These are phyloP conservation scores for Ilyonectria sp. DNA, from an alignment of 2,329 filamentous ascomycete genomes.

Conservation along the genomic window DNA sequence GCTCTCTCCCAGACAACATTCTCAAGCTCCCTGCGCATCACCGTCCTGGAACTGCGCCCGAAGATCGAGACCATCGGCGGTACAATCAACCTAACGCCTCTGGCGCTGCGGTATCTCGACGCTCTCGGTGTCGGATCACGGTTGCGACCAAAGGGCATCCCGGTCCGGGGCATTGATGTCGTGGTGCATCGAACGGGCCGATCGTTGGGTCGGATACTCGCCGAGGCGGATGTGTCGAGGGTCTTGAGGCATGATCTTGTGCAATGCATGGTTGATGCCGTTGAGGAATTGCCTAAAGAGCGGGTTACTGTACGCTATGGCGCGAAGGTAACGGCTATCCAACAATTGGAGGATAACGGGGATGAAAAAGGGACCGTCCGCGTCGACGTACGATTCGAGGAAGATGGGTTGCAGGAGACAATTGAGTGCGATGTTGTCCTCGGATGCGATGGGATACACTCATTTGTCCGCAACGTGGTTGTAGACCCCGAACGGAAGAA, in stretches of 20 bases:
- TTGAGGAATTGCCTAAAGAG: conserved; percentile 15
- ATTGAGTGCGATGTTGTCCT: conserved; percentile 48
- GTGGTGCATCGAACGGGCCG: conserved; percentile 48
- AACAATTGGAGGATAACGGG: conserved; percentile 21
- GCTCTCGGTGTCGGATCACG: conserved; percentile 54
- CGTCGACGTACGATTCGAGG: neutral
- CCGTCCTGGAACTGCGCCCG: conserved; percentile 64
- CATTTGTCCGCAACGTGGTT: conserved; percentile 49
- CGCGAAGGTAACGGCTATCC: conserved; percentile 32
- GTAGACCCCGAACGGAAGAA: conserved; percentile 46
- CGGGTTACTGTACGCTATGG: conserved; percentile 37
- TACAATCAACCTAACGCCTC: conserved; percentile 63
- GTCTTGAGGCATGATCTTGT: conserved; percentile 48
- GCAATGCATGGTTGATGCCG: conserved; percentile 40
- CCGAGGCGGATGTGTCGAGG: conserved; percentile 46
- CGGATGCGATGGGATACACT: conserved; percentile 59
- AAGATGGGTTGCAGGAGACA: conserved; percentile 7
- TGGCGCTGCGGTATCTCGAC: conserved; percentile 61
- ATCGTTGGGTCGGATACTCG: conserved; percentile 44
- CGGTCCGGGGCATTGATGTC: conserved; percentile 46
- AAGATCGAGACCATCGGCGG: conserved; percentile 61
- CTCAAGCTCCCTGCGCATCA: conserved; percentile 50
- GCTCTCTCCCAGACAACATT: conserved; percentile 61
- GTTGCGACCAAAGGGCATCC: conserved; percentile 36
- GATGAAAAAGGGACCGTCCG: neutral